phyloP scores from a whole-genome alignment of 1,139 yeast species.

The Kodamaea suecica region DNA sequence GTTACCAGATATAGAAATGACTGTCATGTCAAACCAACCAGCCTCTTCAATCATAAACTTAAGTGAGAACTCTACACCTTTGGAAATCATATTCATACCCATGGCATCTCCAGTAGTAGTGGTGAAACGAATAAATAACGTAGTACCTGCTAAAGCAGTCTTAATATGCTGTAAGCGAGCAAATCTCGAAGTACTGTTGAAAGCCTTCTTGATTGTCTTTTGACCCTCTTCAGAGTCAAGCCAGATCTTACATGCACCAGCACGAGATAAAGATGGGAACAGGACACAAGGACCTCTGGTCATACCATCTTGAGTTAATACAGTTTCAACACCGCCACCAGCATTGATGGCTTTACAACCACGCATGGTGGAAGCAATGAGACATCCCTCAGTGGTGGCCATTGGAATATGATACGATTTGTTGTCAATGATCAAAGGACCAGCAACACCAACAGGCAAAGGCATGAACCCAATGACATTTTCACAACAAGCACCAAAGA shows the following conservation, averaged over 20 bases:
- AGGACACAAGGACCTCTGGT: conserved; percentile 98
- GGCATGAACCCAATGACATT: conserved; percentile 97
- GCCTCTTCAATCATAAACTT: conserved; percentile 81
- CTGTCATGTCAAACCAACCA: conserved; percentile 92
- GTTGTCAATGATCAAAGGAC: conserved; percentile 90
- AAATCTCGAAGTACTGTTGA: conserved; percentile 94
- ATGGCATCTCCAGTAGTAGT: conserved; percentile 99
- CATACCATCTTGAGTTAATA: conserved; percentile 95
- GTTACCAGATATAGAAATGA: conserved; percentile 93
- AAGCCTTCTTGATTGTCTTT: conserved; percentile 75
- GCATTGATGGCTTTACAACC: conserved; percentile 98
- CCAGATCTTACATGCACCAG: conserved; percentile 96
- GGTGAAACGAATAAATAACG: conserved; percentile 83
- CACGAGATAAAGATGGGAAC: conserved; percentile 75
- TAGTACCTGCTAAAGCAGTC: conserved; percentile 94
- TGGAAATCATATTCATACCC: conserved; percentile 99
- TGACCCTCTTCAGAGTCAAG: conserved; percentile 95
- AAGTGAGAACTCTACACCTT: conserved; percentile 89
- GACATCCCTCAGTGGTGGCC: conserved; percentile 99
- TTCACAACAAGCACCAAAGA: conserved; percentile 98
- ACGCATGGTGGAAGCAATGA: conserved; percentile 97
- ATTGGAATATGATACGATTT: conserved; percentile 87
- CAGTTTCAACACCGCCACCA: conserved; percentile 95
- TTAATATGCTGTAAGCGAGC: conserved; percentile 89
- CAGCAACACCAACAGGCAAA: conserved; percentile 95